Conservation (phyloP, 768 basidiomycete genomes). For the Amyloporia xantha region DNA sequence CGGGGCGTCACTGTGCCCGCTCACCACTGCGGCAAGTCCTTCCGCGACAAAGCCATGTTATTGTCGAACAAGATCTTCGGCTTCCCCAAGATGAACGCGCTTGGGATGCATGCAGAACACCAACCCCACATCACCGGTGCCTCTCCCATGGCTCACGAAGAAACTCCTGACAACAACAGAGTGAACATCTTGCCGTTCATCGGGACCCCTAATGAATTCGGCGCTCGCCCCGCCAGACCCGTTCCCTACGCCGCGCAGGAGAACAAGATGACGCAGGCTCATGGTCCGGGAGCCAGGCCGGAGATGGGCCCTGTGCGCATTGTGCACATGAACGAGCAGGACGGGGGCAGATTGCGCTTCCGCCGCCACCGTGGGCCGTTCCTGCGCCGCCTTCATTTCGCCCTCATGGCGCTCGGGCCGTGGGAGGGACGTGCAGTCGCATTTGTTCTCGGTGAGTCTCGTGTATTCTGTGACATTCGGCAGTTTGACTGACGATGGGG, state of each 20-base stretch:
- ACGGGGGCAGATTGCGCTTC: neutral
- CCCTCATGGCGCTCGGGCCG: constrained; percentile 63
- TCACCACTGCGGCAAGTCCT: constrained; percentile 27
- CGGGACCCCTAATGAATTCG: constrained; percentile 10
- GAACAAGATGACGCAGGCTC: neutral
- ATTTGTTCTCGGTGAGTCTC: constrained; percentile 66
- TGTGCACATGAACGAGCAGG: constrained; percentile 2
- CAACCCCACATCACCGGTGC: too few relatives aligned
- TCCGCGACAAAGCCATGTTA: constrained; percentile 44
- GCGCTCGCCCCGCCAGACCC: constrained; percentile 4
- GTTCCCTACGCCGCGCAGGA: constrained; percentile 7
- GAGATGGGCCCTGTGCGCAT: constrained; percentile 3
- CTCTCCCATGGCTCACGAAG: neutral
- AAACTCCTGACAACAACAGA: neutral
- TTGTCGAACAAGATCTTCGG: constrained; percentile 50
- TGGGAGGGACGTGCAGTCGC: constrained; percentile 83
- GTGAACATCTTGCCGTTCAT: constrained; percentile 14
- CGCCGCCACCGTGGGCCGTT: constrained; percentile 32
- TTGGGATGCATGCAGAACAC: neutral
- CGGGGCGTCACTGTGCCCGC: neutral
- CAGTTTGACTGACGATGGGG: constrained; percentile 5
- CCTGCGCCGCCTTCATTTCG: constrained; percentile 52
- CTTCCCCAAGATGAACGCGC: constrained; percentile 26
- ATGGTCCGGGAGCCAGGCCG: constrained; percentile 22
- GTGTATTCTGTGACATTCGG: neutral